A percentile compares a stretch with the other conserved stretches of the same genome.
These are phyloP conservation scores for Aspergillus panamensis DNA, from an alignment of 495 filamentous ascomycete species.

Conservation along the genomic window DNA sequence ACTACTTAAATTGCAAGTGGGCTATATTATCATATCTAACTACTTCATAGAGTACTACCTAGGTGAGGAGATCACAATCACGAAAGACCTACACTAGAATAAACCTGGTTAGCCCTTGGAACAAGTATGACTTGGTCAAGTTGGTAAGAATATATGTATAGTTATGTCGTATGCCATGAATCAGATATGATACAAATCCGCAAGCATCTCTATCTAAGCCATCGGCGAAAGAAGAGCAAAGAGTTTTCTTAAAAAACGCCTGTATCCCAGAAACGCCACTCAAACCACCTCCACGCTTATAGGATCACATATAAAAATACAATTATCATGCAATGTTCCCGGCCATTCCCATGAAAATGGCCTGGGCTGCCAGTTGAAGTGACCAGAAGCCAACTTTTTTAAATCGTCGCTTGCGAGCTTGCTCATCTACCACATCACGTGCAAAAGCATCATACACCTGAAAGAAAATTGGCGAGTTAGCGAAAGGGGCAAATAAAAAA, in stretches of 20 bases:
- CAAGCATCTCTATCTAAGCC: not conserved
- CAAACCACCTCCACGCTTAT: conserved; percentile 10
- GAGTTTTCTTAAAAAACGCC: conserved; percentile 12
- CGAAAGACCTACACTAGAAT: not conserved
- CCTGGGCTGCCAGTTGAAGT: conserved; percentile 83
- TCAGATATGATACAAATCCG: not conserved
- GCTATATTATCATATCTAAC: no score
- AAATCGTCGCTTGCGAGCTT: conserved; percentile 78
- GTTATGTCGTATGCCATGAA: not conserved
- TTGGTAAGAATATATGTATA: not conserved
- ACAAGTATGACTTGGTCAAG: not conserved
- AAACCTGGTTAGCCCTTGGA: not conserved
- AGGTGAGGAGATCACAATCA: no score
- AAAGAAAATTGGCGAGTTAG: conserved; percentile 10
- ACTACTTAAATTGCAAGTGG: no score
- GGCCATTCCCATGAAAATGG: conserved; percentile 92
- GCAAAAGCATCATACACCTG: conserved; percentile 89
- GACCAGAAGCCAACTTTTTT: conserved; percentile 98
- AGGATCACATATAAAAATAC: conserved; percentile 24
- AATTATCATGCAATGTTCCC: conserved; percentile 66
- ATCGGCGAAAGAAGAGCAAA: conserved; percentile 6
- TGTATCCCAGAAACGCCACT: conserved; percentile 12
- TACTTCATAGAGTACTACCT: no score
- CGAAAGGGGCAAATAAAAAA: conserved; percentile 4
- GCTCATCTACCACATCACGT: conserved; percentile 77